These are phyloP conservation scores for Colletotrichum simmondsii DNA, from an alignment of 2,329 filamentous ascomycete genomes.

Conservation along the genomic window DNA sequence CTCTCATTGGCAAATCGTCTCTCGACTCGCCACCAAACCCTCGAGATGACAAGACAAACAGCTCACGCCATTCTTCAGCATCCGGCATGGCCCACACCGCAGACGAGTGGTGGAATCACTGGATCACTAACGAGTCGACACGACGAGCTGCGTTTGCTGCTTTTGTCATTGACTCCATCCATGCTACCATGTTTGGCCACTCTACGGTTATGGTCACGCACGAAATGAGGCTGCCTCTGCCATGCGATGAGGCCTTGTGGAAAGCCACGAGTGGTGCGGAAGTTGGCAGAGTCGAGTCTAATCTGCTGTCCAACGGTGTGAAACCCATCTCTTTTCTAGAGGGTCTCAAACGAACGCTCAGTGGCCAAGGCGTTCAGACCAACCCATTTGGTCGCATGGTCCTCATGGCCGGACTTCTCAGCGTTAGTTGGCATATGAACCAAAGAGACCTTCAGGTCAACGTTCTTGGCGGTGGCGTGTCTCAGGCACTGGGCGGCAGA, in stretches of 20 bases:
- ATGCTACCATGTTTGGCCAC: constrained; percentile 98
- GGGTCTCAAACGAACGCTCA: constrained; percentile 88
- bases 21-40: constrained; percentile 85
- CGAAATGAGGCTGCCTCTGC: constrained; percentile 90
- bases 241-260: constrained; percentile 94
- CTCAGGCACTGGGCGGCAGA: constrained; percentile 82
- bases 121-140: constrained; percentile 95
- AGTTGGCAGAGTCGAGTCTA: constrained; percentile 85
- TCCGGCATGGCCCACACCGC: constrained; percentile 74
- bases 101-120: constrained; percentile 94
- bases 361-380: constrained; percentile 85
- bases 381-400: constrained; percentile 95
- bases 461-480: constrained; percentile 79
- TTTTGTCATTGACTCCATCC: constrained; percentile 94
- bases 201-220: constrained; percentile 97
- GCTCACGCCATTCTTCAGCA: constrained; percentile 70
- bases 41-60: constrained; percentile 67
- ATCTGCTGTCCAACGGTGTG: constrained; percentile 81
- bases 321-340: constrained; percentile 91
- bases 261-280: constrained; percentile 88
- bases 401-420: constrained; percentile 92
- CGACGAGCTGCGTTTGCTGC: constrained; percentile 91
- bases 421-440: constrained; percentile 97
- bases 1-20: constrained; percentile 85
- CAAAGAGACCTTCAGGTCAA: constrained; percentile 94